Evolutionary conservation across 176 grass and related monocot genomes (phyloP).

Genomic region (Cenchrus purpureus): DNA sequence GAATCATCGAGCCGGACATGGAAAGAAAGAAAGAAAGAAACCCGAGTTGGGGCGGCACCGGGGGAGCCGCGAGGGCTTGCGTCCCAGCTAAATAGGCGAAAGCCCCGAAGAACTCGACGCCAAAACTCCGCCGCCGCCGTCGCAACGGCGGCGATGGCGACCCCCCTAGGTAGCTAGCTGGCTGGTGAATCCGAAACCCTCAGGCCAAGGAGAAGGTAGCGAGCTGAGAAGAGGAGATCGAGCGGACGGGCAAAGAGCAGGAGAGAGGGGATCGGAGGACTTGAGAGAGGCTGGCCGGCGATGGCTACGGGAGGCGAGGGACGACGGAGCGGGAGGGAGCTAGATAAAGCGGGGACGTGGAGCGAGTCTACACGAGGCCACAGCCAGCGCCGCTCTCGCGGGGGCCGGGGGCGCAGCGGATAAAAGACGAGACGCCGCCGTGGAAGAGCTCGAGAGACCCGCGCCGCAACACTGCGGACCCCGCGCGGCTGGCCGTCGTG

Average conservation of each 20-base stretch:
- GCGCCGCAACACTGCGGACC: neutral
- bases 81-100: neutral
- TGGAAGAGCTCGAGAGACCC: neutral
- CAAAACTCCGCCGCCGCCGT: slow-evolving; percentile 23
- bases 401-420: neutral
- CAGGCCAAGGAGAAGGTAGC: neutral
- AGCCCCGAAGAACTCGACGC: neutral
- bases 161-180: neutral
- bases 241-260: neutral
- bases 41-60: neutral
- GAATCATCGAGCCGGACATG: slow-evolving; percentile 15
- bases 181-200: neutral
- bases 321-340: neutral
- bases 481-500: neutral
- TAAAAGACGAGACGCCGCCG: slow-evolving; percentile 7
- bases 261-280: neutral
- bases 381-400: neutral
- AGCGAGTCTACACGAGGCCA: slow-evolving; percentile 32
- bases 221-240: neutral
- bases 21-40: neutral
- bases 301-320: neutral
- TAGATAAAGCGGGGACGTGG: slow-evolving; percentile 55
- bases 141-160: slow-evolving; percentile 37
- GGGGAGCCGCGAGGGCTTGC: neutral
- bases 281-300: neutral